Base-by-base conservation (phyloP, 208 protist genomes). In the Acanthamoeba sp. region DNA sequence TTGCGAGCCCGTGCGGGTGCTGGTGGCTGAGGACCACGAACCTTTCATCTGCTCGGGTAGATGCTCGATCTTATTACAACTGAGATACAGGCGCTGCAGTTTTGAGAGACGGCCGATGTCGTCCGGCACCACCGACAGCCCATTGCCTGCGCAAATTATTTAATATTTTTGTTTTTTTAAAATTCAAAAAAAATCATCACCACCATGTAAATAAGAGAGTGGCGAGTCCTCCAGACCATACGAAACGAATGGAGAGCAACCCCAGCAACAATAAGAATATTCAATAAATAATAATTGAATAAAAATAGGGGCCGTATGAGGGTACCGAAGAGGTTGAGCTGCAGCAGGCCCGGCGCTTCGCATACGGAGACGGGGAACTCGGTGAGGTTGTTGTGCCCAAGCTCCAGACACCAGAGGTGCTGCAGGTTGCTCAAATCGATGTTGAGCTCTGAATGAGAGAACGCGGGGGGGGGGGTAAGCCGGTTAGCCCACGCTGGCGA, bases 261-360 rank as follows among this genome's bases (percentile, higher is more conserved):
- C n/a, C n/a, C n/a, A n/a, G n/a, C n/a, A n/a, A n/a, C n/a, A n/a
- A n/a, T n/a, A n/a, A n/a, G n/a, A n/a, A n/a, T n/a, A n/a, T n/a
- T n/a, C n/a, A n/a, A n/a, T n/a, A n/a, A n/a, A n/a, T n/a, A n/a
- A n/a, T n/a, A n/a, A n/a, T n/a, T n/a, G n/a, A n/a, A n/a, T n/a
- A n/a, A n/a, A n/a, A n/a, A n/a, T n/a, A n/a, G n/a, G n/a, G n/a
- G n/a, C n/a, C n/a, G 27, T 14, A 24, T 32, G 57, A 24, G 18
- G 1, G 29, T 78, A 78, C 69, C 69, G 36, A 78, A 78, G 34
- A 78, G 69, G 69, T 78, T 78, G 69, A 78, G 69, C n/a, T 78
- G 69, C 5, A 78, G 69, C 34, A 78, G 69, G 69, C 34, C 32
- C 36, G 69, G 69, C 18, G 69, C 36, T 29, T 78, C 34, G 69